Evolutionary conservation across 192 early-diverging fungal genomes (phyloP), one percentile per base, ranked within the genome.

Genomic region (Haplosporangium gracile): DNA sequence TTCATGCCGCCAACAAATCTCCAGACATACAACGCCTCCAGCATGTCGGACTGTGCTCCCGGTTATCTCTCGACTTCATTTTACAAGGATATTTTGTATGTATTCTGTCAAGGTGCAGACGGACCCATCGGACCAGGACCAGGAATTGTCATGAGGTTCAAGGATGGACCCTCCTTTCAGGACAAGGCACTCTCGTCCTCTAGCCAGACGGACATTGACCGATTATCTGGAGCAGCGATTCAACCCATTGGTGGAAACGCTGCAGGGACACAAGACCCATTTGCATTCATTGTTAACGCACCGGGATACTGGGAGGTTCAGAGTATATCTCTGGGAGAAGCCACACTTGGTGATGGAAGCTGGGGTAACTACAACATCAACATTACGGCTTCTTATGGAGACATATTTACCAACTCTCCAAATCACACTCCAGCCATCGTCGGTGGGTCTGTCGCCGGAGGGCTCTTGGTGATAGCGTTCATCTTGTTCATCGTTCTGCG

Each of bases 61-160:
- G 24, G 43, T 0, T 76, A 40, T 29, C 32, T 82, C 16, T 29
- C n/a, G 43, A 45, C 72, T 10, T 70, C 29, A 3, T 82, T 69
- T 26, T 82, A 76, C 69, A 82, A 76, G 36, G 80, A 76, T 57
- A 75, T 53, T 5, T 39, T 82, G 6, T 82, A 82, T 47, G 47
- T 82, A 5, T 76, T 82, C 43, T 82, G 80, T 34, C 80, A 82
- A 38, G 78, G 78, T 16, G 24, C 68, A 0, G 80, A 81, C 39
- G 24, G 16, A 18, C 53, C 47, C 38, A 29, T 53, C 5, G 49
- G 16, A 16, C 47, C 68, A 40, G 80, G 80, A 11, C 10, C 47
- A 57, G 80, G 80, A 0, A 9, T 72, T 6, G 65, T 53, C 18
- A 81, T 75, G 68, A 20, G 3, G 39, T 70, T 75, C 68, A 57